Evolutionary conservation across 257 asterid species (phyloP).

Genomic region (Solanum corneliomulleri): DNA sequence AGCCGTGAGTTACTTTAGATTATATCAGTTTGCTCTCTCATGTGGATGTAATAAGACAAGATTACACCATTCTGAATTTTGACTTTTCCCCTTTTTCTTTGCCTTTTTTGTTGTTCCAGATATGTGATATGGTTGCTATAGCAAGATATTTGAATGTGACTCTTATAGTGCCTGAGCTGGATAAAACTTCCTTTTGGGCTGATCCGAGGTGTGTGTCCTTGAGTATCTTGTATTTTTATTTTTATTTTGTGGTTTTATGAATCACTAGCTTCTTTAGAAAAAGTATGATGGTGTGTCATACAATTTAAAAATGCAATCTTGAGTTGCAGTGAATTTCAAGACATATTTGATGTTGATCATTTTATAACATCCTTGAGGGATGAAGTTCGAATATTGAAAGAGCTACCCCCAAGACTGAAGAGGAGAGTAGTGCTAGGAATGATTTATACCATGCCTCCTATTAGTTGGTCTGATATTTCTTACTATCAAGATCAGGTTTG

Average conservation of each 20-base stretch:
- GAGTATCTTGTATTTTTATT: not conserved
- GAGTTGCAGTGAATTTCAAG: constrained; percentile 74
- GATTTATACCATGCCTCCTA: constrained; percentile 68
- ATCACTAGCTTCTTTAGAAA: not conserved
- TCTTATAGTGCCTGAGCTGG: constrained; percentile 86
- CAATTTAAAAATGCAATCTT: not conserved
- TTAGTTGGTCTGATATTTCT: constrained; percentile 93
- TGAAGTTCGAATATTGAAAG: constrained; percentile 89
- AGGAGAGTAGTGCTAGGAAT: constrained; percentile 73
- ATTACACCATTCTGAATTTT: not conserved
- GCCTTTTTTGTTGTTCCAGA: constrained; percentile 25
- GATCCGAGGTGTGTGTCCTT: constrained; percentile 70
- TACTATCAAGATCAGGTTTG: constrained; percentile 74
- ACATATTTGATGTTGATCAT: constrained; percentile 90
- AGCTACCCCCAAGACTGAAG: constrained; percentile 82
- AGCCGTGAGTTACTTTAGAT: constrained; percentile 34
- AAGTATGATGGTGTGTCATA: not conserved
- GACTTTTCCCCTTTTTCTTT: not conserved
- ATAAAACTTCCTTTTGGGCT: constrained; percentile 91
- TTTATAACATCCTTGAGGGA: constrained; percentile 84
- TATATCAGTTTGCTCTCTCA: not conserved
- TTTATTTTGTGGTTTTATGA: not conserved
- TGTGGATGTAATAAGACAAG: not conserved
- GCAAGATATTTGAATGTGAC: constrained; percentile 92
- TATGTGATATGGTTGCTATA: constrained; percentile 97